These are phyloP conservation scores for Beauveria rudraprayagi DNA, from an alignment of 2,329 filamentous ascomycete species.

Conservation along the genomic window DNA sequence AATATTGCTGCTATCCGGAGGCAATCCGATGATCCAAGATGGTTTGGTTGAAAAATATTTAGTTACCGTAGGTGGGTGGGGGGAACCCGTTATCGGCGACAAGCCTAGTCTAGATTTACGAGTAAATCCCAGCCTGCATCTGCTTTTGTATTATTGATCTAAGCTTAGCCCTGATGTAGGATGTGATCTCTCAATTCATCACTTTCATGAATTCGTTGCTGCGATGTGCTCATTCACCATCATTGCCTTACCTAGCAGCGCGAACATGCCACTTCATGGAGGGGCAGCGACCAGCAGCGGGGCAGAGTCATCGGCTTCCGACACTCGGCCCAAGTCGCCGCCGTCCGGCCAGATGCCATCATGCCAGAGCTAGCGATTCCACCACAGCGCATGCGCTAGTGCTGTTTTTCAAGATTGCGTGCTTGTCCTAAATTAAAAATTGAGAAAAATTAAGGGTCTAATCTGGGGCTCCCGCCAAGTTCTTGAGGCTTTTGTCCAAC, in stretches of 20 bases:
- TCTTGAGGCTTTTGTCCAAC: not conserved
- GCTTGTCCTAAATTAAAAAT: not conserved
- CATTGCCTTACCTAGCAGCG: not conserved
- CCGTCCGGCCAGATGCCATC: not conserved
- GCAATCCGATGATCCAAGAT: not conserved
- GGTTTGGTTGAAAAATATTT: not conserved
- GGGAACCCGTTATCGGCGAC: not conserved
- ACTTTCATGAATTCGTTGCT: no score
- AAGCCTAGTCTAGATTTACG: not conserved
- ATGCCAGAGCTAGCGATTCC: not conserved
- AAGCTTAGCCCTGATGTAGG: no score
- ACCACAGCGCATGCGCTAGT: not conserved
- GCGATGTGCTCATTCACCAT: not conserved
- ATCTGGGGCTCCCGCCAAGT: not conserved
- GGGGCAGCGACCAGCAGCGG: not conserved
- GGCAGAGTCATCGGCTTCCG: slow-evolving; percentile 7
- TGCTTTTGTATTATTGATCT: not conserved
- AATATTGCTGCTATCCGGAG: not conserved
- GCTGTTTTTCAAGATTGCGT: slow-evolving; percentile 5
- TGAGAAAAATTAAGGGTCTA: not conserved
- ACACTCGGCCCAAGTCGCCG: not conserved
- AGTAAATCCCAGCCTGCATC: not conserved
- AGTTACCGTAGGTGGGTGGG: slow-evolving; percentile 6
- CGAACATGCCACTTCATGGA: not conserved
- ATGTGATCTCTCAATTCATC: not conserved